A percentile compares a stretch with the other conserved stretches of the same genome.
These are phyloP conservation scores for Kodamaea kakaduensis DNA, from an alignment of 805 yeast genomes.

Conservation along the genomic window DNA sequence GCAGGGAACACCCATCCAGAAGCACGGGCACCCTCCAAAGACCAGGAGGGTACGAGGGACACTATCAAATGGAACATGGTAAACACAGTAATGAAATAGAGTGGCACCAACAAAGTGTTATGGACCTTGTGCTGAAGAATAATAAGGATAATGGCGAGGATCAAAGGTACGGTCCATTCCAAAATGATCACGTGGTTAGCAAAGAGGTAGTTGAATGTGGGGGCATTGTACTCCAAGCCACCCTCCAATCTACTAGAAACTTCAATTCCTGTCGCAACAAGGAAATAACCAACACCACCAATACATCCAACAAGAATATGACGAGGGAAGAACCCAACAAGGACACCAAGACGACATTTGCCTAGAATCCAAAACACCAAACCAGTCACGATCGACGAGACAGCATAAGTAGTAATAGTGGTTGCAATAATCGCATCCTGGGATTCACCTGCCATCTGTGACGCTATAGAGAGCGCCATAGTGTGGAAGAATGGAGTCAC, in stretches of 20 bases:
- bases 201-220: constrained; percentile 51
- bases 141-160: constrained; percentile 58
- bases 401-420: constrained; percentile 78
- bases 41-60: constrained; percentile 60
- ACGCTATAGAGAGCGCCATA: constrained; percentile 75
- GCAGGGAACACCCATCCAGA: constrained; percentile 82
- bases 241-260: constrained; percentile 82
- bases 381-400: constrained; percentile 85
- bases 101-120: constrained; percentile 75
- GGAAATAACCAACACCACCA: constrained; percentile 96
- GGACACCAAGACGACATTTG: constrained; percentile 70
- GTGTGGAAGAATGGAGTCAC: constrained; percentile 98
- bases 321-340: constrained; percentile 93
- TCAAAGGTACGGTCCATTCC: constrained; percentile 66
- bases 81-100: constrained; percentile 72
- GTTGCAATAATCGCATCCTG: constrained; percentile 68
- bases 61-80: constrained; percentile 65
- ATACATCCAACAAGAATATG: constrained; percentile 96
- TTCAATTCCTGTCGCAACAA: constrained; percentile 85
- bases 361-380: constrained; percentile 74
- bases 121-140: constrained; percentile 50
- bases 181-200: constrained; percentile 29
- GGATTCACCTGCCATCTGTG: constrained; percentile 42
- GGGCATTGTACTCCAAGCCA: constrained; percentile 59
- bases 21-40: constrained; percentile 56